phyloP scores from a whole-genome alignment of 108 stramenopile genomes.

The Asterionellopsis glacialis region DNA sequence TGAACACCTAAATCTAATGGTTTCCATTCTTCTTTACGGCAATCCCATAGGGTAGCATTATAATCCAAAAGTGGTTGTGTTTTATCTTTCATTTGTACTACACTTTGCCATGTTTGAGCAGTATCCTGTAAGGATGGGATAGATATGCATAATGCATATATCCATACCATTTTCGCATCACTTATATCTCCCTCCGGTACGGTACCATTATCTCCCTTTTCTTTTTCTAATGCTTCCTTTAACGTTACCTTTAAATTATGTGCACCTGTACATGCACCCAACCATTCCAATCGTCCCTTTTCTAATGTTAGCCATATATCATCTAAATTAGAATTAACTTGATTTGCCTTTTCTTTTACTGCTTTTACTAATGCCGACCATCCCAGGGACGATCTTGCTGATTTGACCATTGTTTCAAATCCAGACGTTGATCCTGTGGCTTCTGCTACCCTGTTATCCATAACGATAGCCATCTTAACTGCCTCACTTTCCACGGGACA shows the following conservation, averaged over 20 bases:
- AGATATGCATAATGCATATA: conserved; percentile 44
- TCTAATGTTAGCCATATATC: conserved; percentile 51
- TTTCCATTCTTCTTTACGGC: conserved; percentile 46
- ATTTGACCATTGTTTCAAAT: conserved; percentile 12
- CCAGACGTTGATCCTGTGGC: too few species aligned
- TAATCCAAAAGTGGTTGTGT: conserved; percentile 44
- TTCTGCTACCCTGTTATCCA: conserved; percentile 33
- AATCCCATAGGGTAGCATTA: conserved; percentile 49
- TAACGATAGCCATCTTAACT: conserved; percentile 25
- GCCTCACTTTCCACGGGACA: conserved; percentile 63
- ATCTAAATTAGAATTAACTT: conserved; percentile 47
- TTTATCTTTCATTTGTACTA: conserved; percentile 41
- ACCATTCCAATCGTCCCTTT: conserved; percentile 45
- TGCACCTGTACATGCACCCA: conserved; percentile 37
- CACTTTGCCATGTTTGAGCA: conserved; percentile 32
- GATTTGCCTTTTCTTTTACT: conserved; percentile 18
- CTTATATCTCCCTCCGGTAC: conserved; percentile 45
- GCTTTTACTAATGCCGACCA: conserved; percentile 40
- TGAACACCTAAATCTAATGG: conserved; percentile 56
- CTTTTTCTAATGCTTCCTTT: conserved; percentile 39
- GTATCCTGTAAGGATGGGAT: conserved; percentile 22
- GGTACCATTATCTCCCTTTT: conserved; percentile 21
- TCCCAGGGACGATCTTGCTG: conserved; percentile 27
- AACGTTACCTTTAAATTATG: conserved; percentile 50
- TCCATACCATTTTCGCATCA: conserved; percentile 67